Evolutionary conservation across 768 basidiomycete genomes (phyloP), one percentile per base, ranked within the genome.

Genomic region (Mycena chlorophos): DNA sequence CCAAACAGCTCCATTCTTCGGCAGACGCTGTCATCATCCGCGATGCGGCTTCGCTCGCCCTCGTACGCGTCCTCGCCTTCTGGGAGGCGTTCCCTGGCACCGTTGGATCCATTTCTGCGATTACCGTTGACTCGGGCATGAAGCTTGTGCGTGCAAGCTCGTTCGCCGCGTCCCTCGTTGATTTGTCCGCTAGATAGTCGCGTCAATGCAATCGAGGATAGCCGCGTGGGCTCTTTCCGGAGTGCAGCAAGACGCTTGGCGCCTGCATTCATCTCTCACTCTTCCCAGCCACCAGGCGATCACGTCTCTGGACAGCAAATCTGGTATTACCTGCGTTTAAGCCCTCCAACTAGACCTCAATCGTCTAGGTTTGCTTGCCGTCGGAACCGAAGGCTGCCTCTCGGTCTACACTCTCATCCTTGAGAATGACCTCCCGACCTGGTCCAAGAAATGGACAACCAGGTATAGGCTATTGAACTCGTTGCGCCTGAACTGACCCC

Each of bases 211-310:
- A 62, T 75, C 78, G 39, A 82, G 82, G 50, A 73, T 94, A 45
- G 91, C 88, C 47, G 84, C 83, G 31, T 94, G 91, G 91, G 81
- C 80, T n/a, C 78, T 89, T 43, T 89, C 88, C 22, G 85, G 81
- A 34, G 76, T 79, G 16, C 79, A 82, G 57, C 73, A 81, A 31
- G 78, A 84, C 62, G 75, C 77, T 5, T 94, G 89, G 89, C 80
- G 85, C 29, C 80, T 94, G 6, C 92, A 94, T 67, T 93, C 92
- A 2, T 88, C 90, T 19, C 77, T 94, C 4, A 64, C 80, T n/a
- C 78, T 91, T 40, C 80, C 85, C 1, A 78, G 82, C 42, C 74
- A 70, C 22, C 76, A 81, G 49, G 52, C 65, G 4, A 77, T 92
- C 22, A 85, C 84, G 4, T 72, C 86, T 8, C 66, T 93, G 49